Base-by-base conservation (phyloP, 2,329 filamentous ascomycete genomes). In the Beauveria asiatica region DNA sequence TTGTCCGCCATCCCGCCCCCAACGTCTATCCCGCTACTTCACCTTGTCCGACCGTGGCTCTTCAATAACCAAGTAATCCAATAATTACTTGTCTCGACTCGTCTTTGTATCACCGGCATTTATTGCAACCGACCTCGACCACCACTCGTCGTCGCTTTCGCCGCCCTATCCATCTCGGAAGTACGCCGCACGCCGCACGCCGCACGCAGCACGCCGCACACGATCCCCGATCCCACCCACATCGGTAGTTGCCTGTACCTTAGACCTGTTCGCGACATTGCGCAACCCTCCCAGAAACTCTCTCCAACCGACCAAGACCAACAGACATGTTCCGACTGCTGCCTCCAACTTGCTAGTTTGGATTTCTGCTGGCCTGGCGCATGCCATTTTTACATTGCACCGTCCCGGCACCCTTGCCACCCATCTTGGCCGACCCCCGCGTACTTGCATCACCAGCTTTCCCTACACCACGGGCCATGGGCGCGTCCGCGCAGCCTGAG, bases 311-410 rank as follows among this genome's bases (percentile, higher is more conserved):
- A 27, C 17, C 13, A n/a, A 9, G 39, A 52, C 48, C 57, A 44
- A 59, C 57, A 59, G 57, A 51, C 41, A 59, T 59, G 57, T 53
- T 46, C 5, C 57, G 39, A 19, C 48, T 52, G 57, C 49, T 45
- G 57, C 49, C 48, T 33, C 27, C 57, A 11, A 41, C 21, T 21
- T 59, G 57, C 48, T 59, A 59, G 57, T 41, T 19, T 37, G 16
- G 5, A n/a, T 25, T 16, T 41, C 10, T 19, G 49, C 41, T 48
- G 49, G 57, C 39, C 39, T 23, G 39, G 57, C 48, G 23, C 57
- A 41, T 23, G 33, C 23, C 27, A 25, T 23, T 16, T 19, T 39
- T 33, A 7, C 39, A 39, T 23, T 41, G 33, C 41, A 42, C 49
- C 57, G 46, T 23, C 21, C 37, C 39, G n/a, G 19, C 17, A 16